These are phyloP conservation scores for Psilocybe tampanensis DNA, from an alignment of 768 basidiomycete genomes.

Conservation along the genomic window DNA sequence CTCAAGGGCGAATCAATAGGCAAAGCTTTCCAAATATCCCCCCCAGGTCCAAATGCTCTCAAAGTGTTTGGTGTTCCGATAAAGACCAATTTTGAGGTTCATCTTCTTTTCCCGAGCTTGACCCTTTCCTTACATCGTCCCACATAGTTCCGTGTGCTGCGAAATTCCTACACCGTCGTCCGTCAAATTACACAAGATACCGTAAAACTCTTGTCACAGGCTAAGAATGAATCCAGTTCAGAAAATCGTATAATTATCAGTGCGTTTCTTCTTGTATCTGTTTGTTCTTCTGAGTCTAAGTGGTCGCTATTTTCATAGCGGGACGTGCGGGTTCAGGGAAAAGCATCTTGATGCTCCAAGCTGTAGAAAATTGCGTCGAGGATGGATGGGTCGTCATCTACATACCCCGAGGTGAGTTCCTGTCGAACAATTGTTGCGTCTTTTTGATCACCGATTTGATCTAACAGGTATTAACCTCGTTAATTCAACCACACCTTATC, in stretches of 20 bases:
- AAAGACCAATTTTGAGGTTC: constrained; percentile 70
- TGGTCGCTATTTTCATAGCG: constrained; percentile 41
- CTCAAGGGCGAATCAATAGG: constrained; percentile 39
- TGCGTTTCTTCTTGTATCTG: constrained; percentile 34
- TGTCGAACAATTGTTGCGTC: neutral
- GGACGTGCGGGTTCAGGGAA: constrained; percentile 84
- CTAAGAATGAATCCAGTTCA: constrained; percentile 49
- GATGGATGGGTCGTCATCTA: constrained; percentile 87
- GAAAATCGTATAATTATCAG: constrained; percentile 66
- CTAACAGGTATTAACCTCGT: constrained; percentile 52
- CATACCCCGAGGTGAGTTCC: constrained; percentile 68
- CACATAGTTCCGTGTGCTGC: constrained; percentile 66
- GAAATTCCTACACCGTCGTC: constrained; percentile 71
- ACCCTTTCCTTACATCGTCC: neutral
- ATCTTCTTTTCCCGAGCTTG: neutral
- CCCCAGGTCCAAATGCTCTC: constrained; percentile 50
- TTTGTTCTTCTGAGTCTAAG: neutral
- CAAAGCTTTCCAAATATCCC: constrained; percentile 46
- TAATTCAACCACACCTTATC: constrained; percentile 72
- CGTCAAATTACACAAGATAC: constrained; percentile 65
- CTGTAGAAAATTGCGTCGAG: constrained; percentile 64
- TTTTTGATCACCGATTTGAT: neutral
- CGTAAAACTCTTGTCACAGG: constrained; percentile 52
- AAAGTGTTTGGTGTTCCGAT: constrained; percentile 73
- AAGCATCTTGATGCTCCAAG: constrained; percentile 78